Conservation (phyloP, 768 basidiomycete species). For the Trametes elegans region DNA sequence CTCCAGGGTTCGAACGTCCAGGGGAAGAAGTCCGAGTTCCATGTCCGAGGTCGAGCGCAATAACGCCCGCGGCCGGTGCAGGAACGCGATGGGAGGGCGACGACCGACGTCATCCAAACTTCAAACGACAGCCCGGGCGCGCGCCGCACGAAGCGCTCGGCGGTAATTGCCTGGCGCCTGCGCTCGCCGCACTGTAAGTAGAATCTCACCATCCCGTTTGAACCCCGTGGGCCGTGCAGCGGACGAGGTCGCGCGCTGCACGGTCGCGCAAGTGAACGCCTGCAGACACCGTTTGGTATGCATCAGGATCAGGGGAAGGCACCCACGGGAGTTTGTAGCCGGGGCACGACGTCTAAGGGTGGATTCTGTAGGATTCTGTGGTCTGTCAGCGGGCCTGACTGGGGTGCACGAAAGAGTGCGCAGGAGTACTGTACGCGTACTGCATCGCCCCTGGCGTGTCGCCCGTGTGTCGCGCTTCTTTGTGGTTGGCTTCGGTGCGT, state of each 20-base stretch:
- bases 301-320: conserved; percentile 10
- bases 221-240: neutral
- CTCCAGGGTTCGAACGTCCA: too few species aligned
- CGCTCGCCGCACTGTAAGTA: too few species aligned
- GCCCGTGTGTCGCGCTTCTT: neutral
- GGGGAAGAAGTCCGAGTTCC: too few species aligned
- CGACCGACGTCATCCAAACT: neutral
- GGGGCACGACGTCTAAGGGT: neutral
- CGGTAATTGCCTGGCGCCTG: too few species aligned
- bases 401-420: neutral
- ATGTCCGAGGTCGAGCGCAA: too few species aligned
- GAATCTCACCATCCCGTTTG: conserved; percentile 4
- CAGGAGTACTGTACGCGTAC: too few species aligned
- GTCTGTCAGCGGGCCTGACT: conserved; percentile 14
- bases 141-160: too few species aligned
- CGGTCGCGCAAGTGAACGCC: neutral
- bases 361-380: too few species aligned
- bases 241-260: too few species aligned
- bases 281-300: neutral
- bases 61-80: too few species aligned
- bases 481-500: neutral
- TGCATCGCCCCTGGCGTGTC: conserved; percentile 16
- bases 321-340: neutral
- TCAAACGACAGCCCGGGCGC: neutral
- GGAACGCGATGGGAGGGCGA: neutral